Evolutionary conservation across 805 yeast genomes (phyloP).

Genomic region (Ogataea trehaloabstinens): DNA sequence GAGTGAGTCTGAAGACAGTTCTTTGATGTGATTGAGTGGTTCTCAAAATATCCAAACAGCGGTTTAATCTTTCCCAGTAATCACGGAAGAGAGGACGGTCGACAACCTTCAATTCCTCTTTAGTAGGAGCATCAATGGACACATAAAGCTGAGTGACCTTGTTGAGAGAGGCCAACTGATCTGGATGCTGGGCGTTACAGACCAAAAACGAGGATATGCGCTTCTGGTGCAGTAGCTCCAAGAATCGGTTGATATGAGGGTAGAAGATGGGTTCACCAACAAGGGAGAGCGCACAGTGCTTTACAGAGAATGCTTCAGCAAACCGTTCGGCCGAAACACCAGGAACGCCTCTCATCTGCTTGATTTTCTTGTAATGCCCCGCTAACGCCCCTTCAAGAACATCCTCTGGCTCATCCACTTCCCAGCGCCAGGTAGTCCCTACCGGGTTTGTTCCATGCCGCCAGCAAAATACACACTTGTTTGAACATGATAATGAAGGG

Average conservation of each 20-base stretch:
- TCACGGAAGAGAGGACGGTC: constrained; percentile 89
- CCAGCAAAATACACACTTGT: constrained; percentile 97
- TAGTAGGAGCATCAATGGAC: constrained; percentile 92
- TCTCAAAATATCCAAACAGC: constrained; percentile 75
- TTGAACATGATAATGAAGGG: constrained; percentile 89
- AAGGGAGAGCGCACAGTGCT: constrained; percentile 87
- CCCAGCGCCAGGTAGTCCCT: constrained; percentile 96
- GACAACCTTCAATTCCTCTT: constrained; percentile 71
- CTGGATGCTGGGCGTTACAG: constrained; percentile 96
- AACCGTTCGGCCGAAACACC: constrained; percentile 89
- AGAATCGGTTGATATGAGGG: constrained; percentile 85
- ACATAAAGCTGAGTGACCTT: constrained; percentile 90
- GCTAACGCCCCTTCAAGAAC: constrained; percentile 81
- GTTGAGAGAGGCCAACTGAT: constrained; percentile 61
- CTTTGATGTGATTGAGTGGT: constrained; percentile 78
- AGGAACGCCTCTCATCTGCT: constrained; percentile 94
- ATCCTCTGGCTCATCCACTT: constrained; percentile 83
- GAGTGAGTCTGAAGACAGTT: constrained; percentile 85
- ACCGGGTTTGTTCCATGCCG: constrained; percentile 97
- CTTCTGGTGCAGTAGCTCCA: constrained; percentile 73
- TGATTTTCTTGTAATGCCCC: constrained; percentile 89
- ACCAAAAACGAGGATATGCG: constrained; percentile 85
- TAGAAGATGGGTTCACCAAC: constrained; percentile 96
- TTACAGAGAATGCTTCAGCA: constrained; percentile 84
- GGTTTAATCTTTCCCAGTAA: constrained; percentile 85